These are phyloP conservation scores for Penicillium concentricum DNA, from an alignment of 2,329 filamentous ascomycete genomes.

Conservation along the genomic window DNA sequence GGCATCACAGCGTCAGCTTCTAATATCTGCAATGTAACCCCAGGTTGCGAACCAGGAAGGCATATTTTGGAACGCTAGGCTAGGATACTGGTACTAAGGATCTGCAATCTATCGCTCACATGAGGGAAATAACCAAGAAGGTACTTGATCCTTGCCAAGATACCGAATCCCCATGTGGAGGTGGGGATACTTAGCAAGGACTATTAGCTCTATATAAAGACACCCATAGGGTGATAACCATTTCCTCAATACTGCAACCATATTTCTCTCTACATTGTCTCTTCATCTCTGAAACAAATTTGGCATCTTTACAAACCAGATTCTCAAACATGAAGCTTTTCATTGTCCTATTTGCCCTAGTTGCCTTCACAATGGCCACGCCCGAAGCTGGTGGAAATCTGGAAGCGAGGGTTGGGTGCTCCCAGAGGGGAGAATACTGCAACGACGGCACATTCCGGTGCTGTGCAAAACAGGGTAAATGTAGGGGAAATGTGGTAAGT, in stretches of 20 bases:
- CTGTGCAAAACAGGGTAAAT: background rate
- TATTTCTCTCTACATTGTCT: background rate
- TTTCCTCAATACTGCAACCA: background rate
- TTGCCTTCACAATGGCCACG: slow-evolving; percentile 1
- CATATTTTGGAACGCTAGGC: too few relatives aligned
- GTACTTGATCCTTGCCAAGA: too few relatives aligned
- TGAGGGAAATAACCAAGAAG: background rate
- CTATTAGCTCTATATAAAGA: background rate
- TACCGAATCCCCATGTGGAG: too few relatives aligned
- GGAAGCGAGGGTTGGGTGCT: slow-evolving; percentile 8
- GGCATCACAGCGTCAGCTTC: background rate
- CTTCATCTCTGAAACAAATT: background rate
- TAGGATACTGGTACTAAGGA: too few relatives aligned
- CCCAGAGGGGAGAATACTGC: slow-evolving; percentile 11
- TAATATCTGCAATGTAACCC: background rate
- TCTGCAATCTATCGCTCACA: too few relatives aligned
- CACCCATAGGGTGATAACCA: background rate
- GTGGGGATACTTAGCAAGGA: too few relatives aligned
- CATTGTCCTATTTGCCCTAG: background rate
- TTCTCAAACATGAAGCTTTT: background rate
- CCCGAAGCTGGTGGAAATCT: slow-evolving; percentile 44
- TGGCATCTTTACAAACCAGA: background rate
- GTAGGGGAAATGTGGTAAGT: background rate
- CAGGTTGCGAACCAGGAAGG: too few relatives aligned
- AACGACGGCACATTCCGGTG: slow-evolving; percentile 14